A percentile compares a stretch with the other conserved stretches of the same genome.
phyloP scores from a whole-genome alignment of 306 rosid genomes.

The Biancaea sappan region DNA sequence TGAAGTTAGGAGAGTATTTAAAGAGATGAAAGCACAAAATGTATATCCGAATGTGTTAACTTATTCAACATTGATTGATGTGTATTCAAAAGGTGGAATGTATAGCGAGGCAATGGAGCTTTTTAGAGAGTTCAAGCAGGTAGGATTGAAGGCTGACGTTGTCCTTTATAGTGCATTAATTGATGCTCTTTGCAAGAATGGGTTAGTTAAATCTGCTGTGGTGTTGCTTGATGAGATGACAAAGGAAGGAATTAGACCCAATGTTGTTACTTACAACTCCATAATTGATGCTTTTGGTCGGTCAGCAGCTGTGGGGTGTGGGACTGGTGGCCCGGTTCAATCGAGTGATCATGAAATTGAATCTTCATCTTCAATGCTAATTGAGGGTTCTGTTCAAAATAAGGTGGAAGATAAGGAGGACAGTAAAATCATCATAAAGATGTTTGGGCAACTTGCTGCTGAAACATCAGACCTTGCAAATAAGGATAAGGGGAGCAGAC shows the following conservation, averaged over 20 bases:
- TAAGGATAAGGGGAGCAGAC: constrained; percentile 40
- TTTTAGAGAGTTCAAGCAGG: constrained; percentile 65
- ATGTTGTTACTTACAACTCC: constrained; percentile 88
- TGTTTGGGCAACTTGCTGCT: constrained; percentile 57
- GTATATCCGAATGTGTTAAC: constrained; percentile 69
- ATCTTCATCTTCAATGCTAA: constrained; percentile 32
- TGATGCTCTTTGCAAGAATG: constrained; percentile 82
- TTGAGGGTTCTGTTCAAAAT: constrained; percentile 12
- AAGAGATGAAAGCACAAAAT: constrained; percentile 62
- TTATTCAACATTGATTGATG: constrained; percentile 82
- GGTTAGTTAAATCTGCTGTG: constrained; percentile 60
- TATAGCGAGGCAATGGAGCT: constrained; percentile 69
- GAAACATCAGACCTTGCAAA: constrained; percentile 56
- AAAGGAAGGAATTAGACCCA: constrained; percentile 78
- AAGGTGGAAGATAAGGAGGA: constrained; percentile 15
- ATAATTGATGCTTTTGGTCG: constrained; percentile 76
- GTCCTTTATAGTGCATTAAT: constrained; percentile 86
- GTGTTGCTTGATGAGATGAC: constrained; percentile 90
- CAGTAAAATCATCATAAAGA: constrained; percentile 36
- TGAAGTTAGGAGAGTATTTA: constrained; percentile 57
- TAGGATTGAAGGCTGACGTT: constrained; percentile 81
- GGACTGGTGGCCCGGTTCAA: constrained; percentile 32
- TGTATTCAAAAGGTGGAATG: constrained; percentile 79
- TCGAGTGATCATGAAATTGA: constrained; percentile 9
- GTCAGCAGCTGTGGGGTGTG: constrained; percentile 40